Conservation (phyloP, 2,329 filamentous ascomycete genomes). For the Talaromyces pinophilus region DNA sequence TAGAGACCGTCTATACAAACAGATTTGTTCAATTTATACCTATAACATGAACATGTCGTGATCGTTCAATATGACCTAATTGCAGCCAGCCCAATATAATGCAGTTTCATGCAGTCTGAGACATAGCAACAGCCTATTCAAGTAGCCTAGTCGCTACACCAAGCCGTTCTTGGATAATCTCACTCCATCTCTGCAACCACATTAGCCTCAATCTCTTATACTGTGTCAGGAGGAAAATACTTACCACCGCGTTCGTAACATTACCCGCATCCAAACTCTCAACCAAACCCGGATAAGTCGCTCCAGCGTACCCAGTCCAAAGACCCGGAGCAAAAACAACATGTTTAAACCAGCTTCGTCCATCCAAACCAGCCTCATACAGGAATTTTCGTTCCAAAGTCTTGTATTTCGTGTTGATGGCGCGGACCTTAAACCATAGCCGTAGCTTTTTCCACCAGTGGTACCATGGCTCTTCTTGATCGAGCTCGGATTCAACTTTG, state of each 20-base stretch:
- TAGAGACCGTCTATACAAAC: background rate
- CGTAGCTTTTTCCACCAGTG: conserved; percentile 68
- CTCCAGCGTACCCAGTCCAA: conserved; percentile 87
- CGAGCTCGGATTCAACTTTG: conserved; percentile 51
- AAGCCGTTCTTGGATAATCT: conserved; percentile 42
- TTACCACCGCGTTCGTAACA: conserved; percentile 53
- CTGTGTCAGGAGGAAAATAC: conserved; percentile 31
- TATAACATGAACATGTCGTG: too few species aligned
- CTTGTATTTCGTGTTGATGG: conserved; percentile 80
- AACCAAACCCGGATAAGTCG: conserved; percentile 65
- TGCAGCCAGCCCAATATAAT: background rate
- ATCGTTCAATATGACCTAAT: too few species aligned
- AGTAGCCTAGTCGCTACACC: conserved; percentile 36
- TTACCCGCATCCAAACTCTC: conserved; percentile 60
- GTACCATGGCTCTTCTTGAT: conserved; percentile 72
- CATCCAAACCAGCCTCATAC: conserved; percentile 73
- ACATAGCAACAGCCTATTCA: background rate
- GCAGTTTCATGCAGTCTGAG: background rate
- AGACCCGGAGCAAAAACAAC: conserved; percentile 88
- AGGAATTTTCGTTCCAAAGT: conserved; percentile 78
- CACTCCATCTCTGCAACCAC: conserved; percentile 42
- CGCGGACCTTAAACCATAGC: conserved; percentile 64
- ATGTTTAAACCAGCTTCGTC: conserved; percentile 87
- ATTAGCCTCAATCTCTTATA: background rate
- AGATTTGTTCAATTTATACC: background rate